These are phyloP conservation scores for Calocybe gangraenosa DNA, from an alignment of 768 basidiomycete genomes.

Conservation along the genomic window DNA sequence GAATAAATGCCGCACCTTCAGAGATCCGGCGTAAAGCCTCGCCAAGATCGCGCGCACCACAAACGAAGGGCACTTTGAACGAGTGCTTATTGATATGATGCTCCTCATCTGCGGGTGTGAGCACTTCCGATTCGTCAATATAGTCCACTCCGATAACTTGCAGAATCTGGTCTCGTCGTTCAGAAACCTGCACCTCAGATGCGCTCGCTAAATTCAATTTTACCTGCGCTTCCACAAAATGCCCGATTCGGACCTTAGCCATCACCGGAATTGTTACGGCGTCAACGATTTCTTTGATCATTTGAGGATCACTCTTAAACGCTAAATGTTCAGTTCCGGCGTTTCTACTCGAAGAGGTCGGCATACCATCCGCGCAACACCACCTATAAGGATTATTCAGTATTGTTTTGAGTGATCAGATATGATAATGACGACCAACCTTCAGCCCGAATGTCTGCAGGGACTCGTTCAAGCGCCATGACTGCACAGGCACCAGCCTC, in stretches of 20 bases:
- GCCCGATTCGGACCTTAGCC: constrained; percentile 95
- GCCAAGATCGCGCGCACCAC: constrained; percentile 91
- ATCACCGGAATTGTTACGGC: constrained; percentile 97
- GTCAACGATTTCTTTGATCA: constrained; percentile 95
- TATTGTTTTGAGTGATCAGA: constrained; percentile 1
- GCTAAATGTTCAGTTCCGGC: constrained; percentile 16
- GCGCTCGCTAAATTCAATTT: constrained; percentile 9
- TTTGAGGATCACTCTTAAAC: constrained; percentile 79
- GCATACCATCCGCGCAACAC: constrained; percentile 93
- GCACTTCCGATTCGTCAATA: constrained; percentile 91
- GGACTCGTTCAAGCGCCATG: constrained; percentile 95
- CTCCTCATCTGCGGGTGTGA: constrained; percentile 95
- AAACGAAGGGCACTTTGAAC: constrained; percentile 95
- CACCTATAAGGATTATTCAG: constrained; percentile 38
- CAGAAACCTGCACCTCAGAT: background rate
- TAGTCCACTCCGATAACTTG: constrained; percentile 96
- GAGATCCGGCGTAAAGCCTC: constrained; percentile 95
- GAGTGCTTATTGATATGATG: constrained; percentile 96
- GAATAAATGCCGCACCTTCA: constrained; percentile 97
- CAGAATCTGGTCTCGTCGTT: constrained; percentile 59
- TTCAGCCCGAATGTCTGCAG: constrained; percentile 87
- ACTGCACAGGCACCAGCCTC: constrained; percentile 97
- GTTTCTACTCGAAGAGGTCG: background rate
- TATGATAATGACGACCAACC: constrained; percentile 28
- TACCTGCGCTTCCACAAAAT: constrained; percentile 95